Percentiles rank a stretch among this genome's conserved stretches.
Evolutionary conservation across 805 yeast species (phyloP).

Genomic region (Diddensiella caesifluorescens): DNA sequence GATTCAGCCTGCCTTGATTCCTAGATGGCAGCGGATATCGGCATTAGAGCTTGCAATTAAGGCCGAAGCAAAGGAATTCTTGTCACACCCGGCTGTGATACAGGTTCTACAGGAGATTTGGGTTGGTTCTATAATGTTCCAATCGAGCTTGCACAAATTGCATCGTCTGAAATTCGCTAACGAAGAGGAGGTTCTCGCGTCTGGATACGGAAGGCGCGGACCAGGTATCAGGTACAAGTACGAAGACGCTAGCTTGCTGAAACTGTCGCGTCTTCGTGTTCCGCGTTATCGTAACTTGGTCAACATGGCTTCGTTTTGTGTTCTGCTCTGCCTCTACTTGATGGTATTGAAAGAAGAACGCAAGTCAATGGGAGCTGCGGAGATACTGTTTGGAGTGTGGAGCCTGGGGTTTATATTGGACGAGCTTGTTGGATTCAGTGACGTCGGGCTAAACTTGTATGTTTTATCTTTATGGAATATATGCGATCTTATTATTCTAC

Average conservation of each 20-base stretch:
- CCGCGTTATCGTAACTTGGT: slow-evolving; percentile 35
- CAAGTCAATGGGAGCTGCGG: slow-evolving; percentile 24
- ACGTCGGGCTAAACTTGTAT: slow-evolving; percentile 43
- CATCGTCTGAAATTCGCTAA: slow-evolving; percentile 30
- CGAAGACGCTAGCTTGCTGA: slow-evolving; percentile 33
- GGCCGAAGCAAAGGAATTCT: slow-evolving; percentile 47
- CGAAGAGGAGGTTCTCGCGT: slow-evolving; percentile 24
- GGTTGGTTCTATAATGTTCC: slow-evolving; percentile 45
- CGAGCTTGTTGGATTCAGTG: slow-evolving; percentile 39
- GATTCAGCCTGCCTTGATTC: slow-evolving; percentile 21
- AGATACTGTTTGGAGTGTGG: slow-evolving; percentile 40
- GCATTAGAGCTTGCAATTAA: slow-evolving; percentile 49
- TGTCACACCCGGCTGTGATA: slow-evolving; percentile 48
- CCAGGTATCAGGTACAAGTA: slow-evolving; percentile 33
- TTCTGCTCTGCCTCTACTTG: slow-evolving; percentile 31
- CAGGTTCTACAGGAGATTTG: slow-evolving; percentile 45
- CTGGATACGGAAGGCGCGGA: slow-evolving; percentile 30
- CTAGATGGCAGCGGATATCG: slow-evolving; percentile 37
- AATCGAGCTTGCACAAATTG: slow-evolving; percentile 34
- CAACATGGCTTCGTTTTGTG: slow-evolving; percentile 29
- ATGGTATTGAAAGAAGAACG: slow-evolving; percentile 23
- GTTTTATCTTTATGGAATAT: slow-evolving; percentile 51
- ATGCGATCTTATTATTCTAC: slow-evolving; percentile 41
- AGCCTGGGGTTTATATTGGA: slow-evolving; percentile 46
- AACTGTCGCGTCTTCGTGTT: slow-evolving; percentile 36